Evolutionary conservation across 371 early-diverging fungal genomes (phyloP), one percentile per base, ranked within the genome.

Genomic region (Circinella minor): DNA sequence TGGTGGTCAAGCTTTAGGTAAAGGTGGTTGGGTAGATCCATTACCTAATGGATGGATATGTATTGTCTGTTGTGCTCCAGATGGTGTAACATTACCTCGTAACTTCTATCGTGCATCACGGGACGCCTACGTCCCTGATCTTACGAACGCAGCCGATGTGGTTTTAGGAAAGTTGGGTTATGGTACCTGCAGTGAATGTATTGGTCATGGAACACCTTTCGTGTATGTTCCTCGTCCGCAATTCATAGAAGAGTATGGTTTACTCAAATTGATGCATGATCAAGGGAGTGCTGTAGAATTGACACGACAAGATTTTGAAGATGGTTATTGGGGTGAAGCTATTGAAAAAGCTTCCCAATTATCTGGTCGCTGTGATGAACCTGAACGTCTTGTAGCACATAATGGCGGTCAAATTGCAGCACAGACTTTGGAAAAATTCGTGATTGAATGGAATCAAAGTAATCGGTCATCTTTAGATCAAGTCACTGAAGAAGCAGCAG

Each of bases 161-260:
- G 88, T 93, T 7, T 82, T 92, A 54, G 93, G 93, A 17, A 94
- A 94, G 73, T 72, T 90, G 47, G 94, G 94, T 4, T 94, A 93
- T 75, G 93, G 93, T 38, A 92, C 92, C 3, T 94, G 94, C 73
- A 89, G 92, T 6, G 94, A 94, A 75, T 90, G 91, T 61, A 90
- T 93, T 36, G 92, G 91, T 4, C 91, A 91, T 70, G 73, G 78
- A 1, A 89, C 85, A 9, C 91, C 94, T 1, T 83, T 94, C 64
- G 87, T 94, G 3, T 94, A 92, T 68, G 91, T 94, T 4, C 84
- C 92, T 11, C 77, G 94, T 74, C 92, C 92, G 5, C 91, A 89
- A 60, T 94, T 94, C 72, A 89, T 90, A 36, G 94, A 94, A 69
- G 94, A 94, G 73, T 83, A 79, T 36, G 94, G 93, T 0, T 67